Conservation (phyloP, 495 filamentous ascomycete species). For the Penicillium maclennaniae region DNA sequence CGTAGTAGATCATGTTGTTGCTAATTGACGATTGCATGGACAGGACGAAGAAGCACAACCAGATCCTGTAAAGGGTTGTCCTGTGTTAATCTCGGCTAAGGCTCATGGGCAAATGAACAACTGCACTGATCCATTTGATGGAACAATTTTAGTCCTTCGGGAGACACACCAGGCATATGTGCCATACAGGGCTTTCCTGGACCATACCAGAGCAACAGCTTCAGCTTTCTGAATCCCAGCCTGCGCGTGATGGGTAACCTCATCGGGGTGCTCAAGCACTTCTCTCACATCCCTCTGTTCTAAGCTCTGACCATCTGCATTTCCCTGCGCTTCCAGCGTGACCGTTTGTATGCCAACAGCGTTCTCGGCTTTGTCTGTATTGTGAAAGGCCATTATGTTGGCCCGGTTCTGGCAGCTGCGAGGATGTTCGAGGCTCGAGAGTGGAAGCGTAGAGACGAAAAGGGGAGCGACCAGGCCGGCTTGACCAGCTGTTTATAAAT, state of each 20-base stretch:
- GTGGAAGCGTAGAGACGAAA: neutral
- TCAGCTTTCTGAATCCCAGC: constrained; percentile 4
- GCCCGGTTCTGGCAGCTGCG: neutral
- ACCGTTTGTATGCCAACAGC: neutral
- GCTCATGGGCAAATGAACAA: too few relatives aligned
- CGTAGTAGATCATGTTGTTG: constrained; percentile 28
- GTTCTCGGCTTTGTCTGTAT: neutral
- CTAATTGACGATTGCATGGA: constrained; percentile 30
- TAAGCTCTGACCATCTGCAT: constrained; percentile 1
- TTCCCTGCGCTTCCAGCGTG: neutral
- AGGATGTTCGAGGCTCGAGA: neutral
- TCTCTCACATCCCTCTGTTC: constrained; percentile 4
- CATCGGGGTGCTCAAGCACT: constrained; percentile 1
- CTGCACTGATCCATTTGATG: too few relatives aligned
- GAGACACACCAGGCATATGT: constrained; percentile 7
- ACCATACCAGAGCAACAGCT: constrained; percentile 2
- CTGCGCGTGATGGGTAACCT: constrained; percentile 1
- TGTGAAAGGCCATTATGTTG: constrained; percentile 1
- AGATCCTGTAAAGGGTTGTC: constrained; percentile 22
- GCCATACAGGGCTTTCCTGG: neutral
- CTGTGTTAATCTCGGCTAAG: too few relatives aligned
- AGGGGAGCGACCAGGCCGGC: neutral
- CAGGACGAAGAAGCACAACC: constrained; percentile 34
- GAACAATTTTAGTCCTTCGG: neutral
- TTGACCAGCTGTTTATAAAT: constrained; percentile 1